A percentile compares a stretch with the other conserved stretches of the same genome.
Evolutionary conservation across 169 alveolate species (phyloP).

Genomic region (Eimeria maxima): DNA sequence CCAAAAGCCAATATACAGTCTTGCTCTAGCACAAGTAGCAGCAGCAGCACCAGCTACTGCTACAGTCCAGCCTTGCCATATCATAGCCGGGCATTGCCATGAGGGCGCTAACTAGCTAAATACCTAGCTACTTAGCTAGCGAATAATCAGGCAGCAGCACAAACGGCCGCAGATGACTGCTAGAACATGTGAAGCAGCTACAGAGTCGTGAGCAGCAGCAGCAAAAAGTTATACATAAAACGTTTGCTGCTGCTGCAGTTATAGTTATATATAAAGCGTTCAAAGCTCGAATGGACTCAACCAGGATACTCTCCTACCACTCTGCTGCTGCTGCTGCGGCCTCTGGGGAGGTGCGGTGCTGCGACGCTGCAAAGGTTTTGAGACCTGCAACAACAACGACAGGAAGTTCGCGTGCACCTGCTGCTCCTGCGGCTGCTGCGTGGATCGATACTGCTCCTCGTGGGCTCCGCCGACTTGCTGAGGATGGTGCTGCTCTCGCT

Average conservation of each 20-base stretch:
- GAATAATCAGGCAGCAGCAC: no score
- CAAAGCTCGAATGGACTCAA: not conserved
- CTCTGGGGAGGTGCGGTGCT: not conserved
- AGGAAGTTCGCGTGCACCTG: not conserved
- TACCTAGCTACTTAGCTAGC: no score
- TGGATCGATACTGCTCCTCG: not conserved
- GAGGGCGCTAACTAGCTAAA: no score
- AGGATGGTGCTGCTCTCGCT: constrained; percentile 9
- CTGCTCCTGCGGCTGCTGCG: constrained; percentile 3
- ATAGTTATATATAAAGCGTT: not conserved
- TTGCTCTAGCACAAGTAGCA: no score
- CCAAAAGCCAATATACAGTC: no score
- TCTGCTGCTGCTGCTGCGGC: constrained; percentile 11
- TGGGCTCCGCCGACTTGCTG: not conserved
- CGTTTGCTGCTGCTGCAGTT: no score
- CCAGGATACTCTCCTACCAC: not conserved
- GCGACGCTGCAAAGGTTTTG: not conserved
- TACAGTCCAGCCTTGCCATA: no score
- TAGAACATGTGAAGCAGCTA: no score
- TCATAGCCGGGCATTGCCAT: no score
- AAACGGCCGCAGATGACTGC: no score
- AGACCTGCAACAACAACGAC: not conserved
- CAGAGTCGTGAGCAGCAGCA: not conserved
- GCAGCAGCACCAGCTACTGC: no score
- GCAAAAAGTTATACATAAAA: not conserved